Conservation (phyloP, 2,329 filamentous ascomycete genomes). For the Epichloe amarillans region DNA sequence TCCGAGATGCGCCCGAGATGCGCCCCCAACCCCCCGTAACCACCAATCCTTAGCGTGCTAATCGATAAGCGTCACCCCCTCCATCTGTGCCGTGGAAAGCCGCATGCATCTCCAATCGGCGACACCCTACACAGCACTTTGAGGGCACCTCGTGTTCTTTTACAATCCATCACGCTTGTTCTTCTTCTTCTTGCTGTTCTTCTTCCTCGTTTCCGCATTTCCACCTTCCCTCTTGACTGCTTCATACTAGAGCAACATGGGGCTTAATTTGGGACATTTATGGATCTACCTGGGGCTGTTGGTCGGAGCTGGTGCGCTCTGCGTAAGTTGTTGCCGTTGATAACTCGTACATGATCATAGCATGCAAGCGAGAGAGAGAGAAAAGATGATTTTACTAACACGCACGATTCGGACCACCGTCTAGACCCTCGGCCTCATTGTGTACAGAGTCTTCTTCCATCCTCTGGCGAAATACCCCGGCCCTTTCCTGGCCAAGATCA, state of each 20-base stretch:
- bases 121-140: neutral
- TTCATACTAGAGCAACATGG: slow-evolving; percentile 11
- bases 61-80: slow-evolving; percentile 9
- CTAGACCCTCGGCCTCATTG: slow-evolving; percentile 27
- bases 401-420: neutral
- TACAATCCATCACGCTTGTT: neutral
- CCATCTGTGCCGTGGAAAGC: slow-evolving; percentile 6
- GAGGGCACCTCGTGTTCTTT: neutral
- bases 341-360: neutral
- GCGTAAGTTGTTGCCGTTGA: slow-evolving; percentile 22
- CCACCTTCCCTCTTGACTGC: neutral
- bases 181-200: neutral
- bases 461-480: slow-evolving; percentile 53
- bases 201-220: neutral
- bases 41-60: slow-evolving; percentile 6
- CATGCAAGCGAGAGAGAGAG: neutral
- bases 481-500: slow-evolving; percentile 48
- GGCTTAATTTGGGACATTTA: slow-evolving; percentile 20
- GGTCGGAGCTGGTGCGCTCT: slow-evolving; percentile 22
- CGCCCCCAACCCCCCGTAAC: neutral
- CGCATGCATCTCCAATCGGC: slow-evolving; percentile 9
- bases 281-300: slow-evolving; percentile 27
- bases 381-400: neutral
- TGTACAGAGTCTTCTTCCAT: slow-evolving; percentile 50
- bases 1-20: neutral